A percentile compares a stretch with the other conserved stretches of the same genome.
These are phyloP conservation scores for Schrenkiella parvula DNA, from an alignment of 345 rosid genomes.

Conservation along the genomic window DNA sequence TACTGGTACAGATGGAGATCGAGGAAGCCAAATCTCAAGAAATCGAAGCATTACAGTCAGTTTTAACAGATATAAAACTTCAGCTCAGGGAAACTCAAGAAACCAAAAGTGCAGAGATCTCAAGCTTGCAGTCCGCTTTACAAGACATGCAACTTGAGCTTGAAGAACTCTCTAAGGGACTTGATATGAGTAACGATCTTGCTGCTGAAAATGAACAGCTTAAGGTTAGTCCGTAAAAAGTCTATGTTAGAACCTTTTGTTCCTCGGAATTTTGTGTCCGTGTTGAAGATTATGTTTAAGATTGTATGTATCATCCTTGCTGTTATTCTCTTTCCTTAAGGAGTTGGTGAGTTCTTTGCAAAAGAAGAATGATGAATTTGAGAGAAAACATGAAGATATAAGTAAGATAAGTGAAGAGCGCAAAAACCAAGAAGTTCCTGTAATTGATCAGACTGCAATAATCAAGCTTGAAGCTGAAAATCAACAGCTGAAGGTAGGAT, in stretches of 20 bases:
- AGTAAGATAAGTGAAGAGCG: constrained; percentile 40
- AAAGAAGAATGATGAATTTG: constrained; percentile 63
- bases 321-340: constrained; percentile 26
- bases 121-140: constrained; percentile 45
- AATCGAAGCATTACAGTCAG: constrained; percentile 37
- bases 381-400: constrained; percentile 69
- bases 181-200: constrained; percentile 56
- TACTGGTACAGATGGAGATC: constrained; percentile 54
- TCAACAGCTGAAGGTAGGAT: constrained; percentile 73
- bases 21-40: constrained; percentile 52
- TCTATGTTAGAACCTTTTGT: constrained; percentile 1
- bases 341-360: constrained; percentile 67
- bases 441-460: constrained; percentile 51
- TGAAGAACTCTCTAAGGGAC: constrained; percentile 57
- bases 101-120: constrained; percentile 44
- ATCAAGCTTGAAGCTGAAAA: constrained; percentile 71
- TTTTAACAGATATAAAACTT: constrained; percentile 34
- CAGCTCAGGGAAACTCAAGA: constrained; percentile 66
- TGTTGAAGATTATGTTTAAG: not conserved
- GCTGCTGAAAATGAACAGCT: constrained; percentile 78
- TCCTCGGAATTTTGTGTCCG: not conserved
- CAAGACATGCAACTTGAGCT: constrained; percentile 50
- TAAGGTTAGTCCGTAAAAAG: constrained; percentile 46
- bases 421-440: constrained; percentile 51
- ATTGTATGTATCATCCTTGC: not conserved